Base-by-base conservation (phyloP, 805 yeast species). In the Metschnikowia kofuensis region DNA sequence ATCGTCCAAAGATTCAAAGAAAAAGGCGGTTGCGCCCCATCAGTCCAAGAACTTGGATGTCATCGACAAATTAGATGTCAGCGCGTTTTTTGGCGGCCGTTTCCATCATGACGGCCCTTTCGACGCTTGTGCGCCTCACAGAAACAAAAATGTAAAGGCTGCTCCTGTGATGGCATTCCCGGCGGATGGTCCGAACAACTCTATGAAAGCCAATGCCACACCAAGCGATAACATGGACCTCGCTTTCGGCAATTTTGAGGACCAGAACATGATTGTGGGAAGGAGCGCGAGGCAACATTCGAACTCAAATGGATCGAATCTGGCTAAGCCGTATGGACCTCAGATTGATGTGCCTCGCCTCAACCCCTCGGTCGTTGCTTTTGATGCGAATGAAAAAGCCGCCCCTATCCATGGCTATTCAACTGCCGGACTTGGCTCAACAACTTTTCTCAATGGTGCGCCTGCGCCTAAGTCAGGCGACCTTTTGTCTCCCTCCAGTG, bases 101-200 rank as follows among this genome's bases (percentile, higher is more conserved):
- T 94, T 94, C 77, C 99, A 94, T 68, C 98, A 94, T 67, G 99
- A 94, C 70, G 99, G 99, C 11, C 99, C 99, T 13, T 94, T 94
- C 65, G 99, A 94, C 66, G 99, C 99, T 1, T 92, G 98, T 67
- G 87, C 95, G 2, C 98, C 99, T 7, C 96, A 89, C 67, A 83
- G 98, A 66, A 94, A 94, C 69, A 87, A 86, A 69, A 76, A 80
- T 49, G 71, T 69, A 55, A 73, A 76, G 62, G 83, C 82, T 40
- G 96, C 97, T 0, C 99, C 99, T 5, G 97, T 94, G 13, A 74
- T 82, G 72, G 99, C 99, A 0, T 94, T 92, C 77, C 97, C 97
- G 0, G 87, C 79, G 7, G 96, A 92, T 68, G 97, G 98, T 0
- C 97, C 98, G 54, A 94, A 94, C 69, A 86, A 81, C 61, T 79